Evolutionary conservation across 306 rosid species (phyloP).

Genomic region (Begonia peltatifolia): DNA sequence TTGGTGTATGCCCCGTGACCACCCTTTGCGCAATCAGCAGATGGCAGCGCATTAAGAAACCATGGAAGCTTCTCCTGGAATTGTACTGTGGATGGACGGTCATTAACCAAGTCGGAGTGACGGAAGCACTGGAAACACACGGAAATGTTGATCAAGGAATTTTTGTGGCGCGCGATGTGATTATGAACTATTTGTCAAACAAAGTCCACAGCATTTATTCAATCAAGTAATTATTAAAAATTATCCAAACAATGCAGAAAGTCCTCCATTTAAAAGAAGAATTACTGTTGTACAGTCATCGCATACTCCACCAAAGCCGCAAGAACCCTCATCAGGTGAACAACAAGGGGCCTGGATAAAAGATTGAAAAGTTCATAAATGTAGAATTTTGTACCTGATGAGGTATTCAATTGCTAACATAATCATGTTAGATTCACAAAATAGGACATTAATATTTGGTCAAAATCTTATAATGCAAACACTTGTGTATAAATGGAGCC

Average conservation of each 20-base stretch:
- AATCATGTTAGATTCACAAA: no score
- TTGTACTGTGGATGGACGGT: conserved; percentile 81
- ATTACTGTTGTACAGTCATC: conserved; percentile 88
- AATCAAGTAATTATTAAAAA: no score
- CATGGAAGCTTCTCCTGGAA: conserved; percentile 96
- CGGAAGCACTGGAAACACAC: conserved; percentile 72
- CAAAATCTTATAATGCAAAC: no score
- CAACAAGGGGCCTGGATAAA: conserved; percentile 83
- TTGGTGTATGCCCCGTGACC: conserved; percentile 99
- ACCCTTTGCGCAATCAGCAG: conserved; percentile 99
- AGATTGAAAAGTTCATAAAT: not conserved
- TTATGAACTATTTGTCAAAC: no score
- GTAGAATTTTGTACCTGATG: no score
- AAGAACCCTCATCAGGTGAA: conserved; percentile 66
- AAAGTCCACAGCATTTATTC: no score
- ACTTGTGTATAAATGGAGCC: no score
- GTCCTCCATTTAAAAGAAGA: no score
- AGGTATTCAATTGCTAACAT: no score
- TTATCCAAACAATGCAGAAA: no score
- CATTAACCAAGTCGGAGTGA: conserved; percentile 79
- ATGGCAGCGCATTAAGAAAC: conserved; percentile 92
- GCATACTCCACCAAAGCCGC: conserved; percentile 83
- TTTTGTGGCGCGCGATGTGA: not conserved
- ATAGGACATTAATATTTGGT: no score
- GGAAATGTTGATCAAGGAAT: conserved; percentile 21